A percentile compares a stretch with the other conserved stretches of the same genome.
These are phyloP conservation scores for Eucalyptus polyanthemos DNA, from an alignment of 345 rosid genomes.

Conservation along the genomic window DNA sequence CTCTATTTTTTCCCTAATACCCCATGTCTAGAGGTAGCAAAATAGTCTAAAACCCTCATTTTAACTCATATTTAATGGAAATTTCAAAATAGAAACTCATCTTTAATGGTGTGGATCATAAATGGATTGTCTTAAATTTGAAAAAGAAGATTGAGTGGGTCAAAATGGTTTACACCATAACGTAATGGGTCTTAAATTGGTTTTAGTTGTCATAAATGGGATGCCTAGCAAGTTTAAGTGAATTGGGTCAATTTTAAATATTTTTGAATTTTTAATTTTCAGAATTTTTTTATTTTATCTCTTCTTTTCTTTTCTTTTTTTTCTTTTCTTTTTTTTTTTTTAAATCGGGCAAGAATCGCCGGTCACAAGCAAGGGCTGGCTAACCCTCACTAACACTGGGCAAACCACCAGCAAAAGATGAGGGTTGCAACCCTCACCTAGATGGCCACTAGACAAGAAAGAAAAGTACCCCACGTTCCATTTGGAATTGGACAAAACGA, in stretches of 20 bases:
- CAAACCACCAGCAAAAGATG: neutral
- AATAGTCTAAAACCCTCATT: neutral
- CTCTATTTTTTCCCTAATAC: neutral
- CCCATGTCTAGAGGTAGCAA: neutral
- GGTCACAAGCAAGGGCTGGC: neutral
- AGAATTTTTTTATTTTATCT: neutral
- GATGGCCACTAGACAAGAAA: neutral
- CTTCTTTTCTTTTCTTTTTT: fast-evolving
- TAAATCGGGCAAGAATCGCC: fast-evolving
- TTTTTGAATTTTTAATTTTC: neutral
- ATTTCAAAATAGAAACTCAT: neutral
- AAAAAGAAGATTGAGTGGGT: neutral
- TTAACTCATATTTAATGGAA: neutral
- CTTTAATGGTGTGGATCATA: too few relatives aligned
- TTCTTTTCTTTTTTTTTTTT: too few relatives aligned
- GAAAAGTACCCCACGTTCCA: neutral
- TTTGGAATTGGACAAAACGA: neutral
- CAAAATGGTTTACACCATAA: too few relatives aligned
- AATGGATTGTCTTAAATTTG: neutral
- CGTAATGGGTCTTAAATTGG: too few relatives aligned
- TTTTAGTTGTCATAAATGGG: neutral
- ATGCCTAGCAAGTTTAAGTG: neutral
- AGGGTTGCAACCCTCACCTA: too few relatives aligned
- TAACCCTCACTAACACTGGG: too few relatives aligned
- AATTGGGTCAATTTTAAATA: neutral